These are phyloP conservation scores for Geotrichum ghanense DNA, from an alignment of 805 yeast species.

Conservation along the genomic window DNA sequence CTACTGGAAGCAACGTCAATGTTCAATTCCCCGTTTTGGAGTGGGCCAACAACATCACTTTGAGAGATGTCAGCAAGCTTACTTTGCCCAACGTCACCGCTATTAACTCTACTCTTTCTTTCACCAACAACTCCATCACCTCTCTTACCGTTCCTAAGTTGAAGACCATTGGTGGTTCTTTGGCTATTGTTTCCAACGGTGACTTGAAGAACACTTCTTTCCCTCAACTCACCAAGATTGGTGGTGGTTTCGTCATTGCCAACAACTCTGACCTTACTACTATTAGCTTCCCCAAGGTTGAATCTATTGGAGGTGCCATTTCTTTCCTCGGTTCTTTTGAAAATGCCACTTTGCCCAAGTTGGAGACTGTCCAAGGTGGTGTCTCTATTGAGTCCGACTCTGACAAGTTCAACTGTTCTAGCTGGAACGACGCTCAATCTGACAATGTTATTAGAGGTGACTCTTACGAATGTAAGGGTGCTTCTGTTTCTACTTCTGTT, in stretches of 20 bases:
- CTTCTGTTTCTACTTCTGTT: slow-evolving; percentile 17
- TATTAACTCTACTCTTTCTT: slow-evolving; percentile 74
- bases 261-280: slow-evolving; percentile 66
- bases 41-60: slow-evolving; percentile 81
- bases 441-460: slow-evolving; percentile 87
- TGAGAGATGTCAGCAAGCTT: slow-evolving; percentile 69
- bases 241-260: slow-evolving; percentile 88
- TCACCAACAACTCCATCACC: slow-evolving; percentile 56
- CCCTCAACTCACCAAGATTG: slow-evolving; percentile 57
- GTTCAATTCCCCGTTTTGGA: slow-evolving; percentile 39
- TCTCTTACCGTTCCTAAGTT: slow-evolving; percentile 33
- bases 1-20: slow-evolving; percentile 73
- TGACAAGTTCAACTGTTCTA: slow-evolving; percentile 72
- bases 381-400: slow-evolving; percentile 60
- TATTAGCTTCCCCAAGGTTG: slow-evolving; percentile 58
- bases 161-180: slow-evolving; percentile 63
- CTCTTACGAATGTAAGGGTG: slow-evolving; percentile 41
- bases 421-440: slow-evolving; percentile 59
- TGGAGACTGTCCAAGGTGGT: slow-evolving; percentile 84
- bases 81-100: slow-evolving; percentile 54
- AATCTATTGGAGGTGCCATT: slow-evolving; percentile 81
- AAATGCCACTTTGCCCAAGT: slow-evolving; percentile 62
- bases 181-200: slow-evolving; percentile 63
- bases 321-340: slow-evolving; percentile 68
- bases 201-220: slow-evolving; percentile 59